These are phyloP conservation scores for Alternaria consortialis DNA, from an alignment of 2,329 filamentous ascomycete genomes.

Conservation along the genomic window DNA sequence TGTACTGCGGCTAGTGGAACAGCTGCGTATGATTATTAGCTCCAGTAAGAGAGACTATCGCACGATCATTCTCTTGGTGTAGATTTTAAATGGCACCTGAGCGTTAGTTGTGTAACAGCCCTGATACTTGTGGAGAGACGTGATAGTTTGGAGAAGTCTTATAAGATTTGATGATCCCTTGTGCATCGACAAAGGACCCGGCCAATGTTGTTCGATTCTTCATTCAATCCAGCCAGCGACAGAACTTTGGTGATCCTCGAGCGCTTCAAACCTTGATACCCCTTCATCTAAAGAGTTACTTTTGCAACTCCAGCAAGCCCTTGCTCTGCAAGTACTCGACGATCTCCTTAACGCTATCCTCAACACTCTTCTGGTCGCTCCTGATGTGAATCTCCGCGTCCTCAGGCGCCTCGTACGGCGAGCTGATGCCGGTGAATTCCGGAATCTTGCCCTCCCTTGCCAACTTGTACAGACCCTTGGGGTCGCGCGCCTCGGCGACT, in stretches of 20 bases:
- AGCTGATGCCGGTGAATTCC: conserved; percentile 95
- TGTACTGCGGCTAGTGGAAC: background rate
- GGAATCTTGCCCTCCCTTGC: conserved; percentile 92
- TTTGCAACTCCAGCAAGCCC: conserved; percentile 63
- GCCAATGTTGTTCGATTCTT: background rate
- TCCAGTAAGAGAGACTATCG: background rate
- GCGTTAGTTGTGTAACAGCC: background rate
- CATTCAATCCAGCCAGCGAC: background rate
- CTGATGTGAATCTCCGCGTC: conserved; percentile 87
- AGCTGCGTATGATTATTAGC: background rate
- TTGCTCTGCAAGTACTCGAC: conserved; percentile 78
- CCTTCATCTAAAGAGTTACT: conserved; percentile 6
- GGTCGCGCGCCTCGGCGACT: conserved; percentile 92
- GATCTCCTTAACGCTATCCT: conserved; percentile 89
- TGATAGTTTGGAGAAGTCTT: background rate
- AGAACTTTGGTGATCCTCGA: background rate
- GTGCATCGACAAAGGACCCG: background rate
- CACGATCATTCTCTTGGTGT: background rate
- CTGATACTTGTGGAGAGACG: background rate
- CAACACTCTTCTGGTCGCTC: conserved; percentile 82
- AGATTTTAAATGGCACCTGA: background rate
- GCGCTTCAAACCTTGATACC: background rate
- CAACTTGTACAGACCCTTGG: conserved; percentile 98
- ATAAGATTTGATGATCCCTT: background rate
- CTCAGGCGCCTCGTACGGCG: conserved; percentile 91